Evolutionary conservation across 2,329 filamentous ascomycete species (phyloP).

Genomic region (Diaporthe sp.): DNA sequence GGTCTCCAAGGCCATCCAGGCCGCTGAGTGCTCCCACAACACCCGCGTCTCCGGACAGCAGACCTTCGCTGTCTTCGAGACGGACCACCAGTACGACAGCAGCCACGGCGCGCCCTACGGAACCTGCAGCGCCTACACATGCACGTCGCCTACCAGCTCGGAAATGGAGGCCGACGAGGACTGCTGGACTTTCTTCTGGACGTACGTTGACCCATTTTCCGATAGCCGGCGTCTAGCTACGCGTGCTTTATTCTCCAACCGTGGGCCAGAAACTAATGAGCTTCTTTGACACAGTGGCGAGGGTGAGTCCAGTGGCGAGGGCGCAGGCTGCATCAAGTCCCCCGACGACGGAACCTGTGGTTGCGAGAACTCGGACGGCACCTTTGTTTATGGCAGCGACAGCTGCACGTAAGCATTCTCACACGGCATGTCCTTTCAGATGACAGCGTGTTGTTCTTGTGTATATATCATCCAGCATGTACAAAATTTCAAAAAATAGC

Average conservation of each 20-base stretch:
- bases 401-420: slow-evolving; percentile 42
- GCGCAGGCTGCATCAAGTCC: slow-evolving; percentile 54
- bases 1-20: slow-evolving; percentile 52
- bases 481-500: not conserved
- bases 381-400: slow-evolving; percentile 49
- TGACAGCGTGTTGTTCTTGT: not conserved
- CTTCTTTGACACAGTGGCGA: slow-evolving; percentile 32
- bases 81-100: slow-evolving; percentile 59
- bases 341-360: slow-evolving; percentile 54
- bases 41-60: slow-evolving; percentile 50
- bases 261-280: not conserved
- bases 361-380: slow-evolving; percentile 56
- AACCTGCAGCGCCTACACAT: slow-evolving; percentile 58
- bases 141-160: slow-evolving; percentile 47
- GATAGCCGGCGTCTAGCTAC: fast-evolving
- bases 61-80: slow-evolving; percentile 53
- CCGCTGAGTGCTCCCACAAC: slow-evolving; percentile 54
- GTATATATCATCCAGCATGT: slow-evolving; percentile 14
- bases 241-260: fast-evolving
- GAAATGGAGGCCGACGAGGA: slow-evolving; percentile 49
- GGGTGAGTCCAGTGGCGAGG: slow-evolving; percentile 48
- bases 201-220: slow-evolving; percentile 18
- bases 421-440: too few species aligned
- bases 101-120: slow-evolving; percentile 60
- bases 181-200: slow-evolving; percentile 58